Conservation (phyloP, 345 rosid genomes). For the Citrus reticulata region DNA sequence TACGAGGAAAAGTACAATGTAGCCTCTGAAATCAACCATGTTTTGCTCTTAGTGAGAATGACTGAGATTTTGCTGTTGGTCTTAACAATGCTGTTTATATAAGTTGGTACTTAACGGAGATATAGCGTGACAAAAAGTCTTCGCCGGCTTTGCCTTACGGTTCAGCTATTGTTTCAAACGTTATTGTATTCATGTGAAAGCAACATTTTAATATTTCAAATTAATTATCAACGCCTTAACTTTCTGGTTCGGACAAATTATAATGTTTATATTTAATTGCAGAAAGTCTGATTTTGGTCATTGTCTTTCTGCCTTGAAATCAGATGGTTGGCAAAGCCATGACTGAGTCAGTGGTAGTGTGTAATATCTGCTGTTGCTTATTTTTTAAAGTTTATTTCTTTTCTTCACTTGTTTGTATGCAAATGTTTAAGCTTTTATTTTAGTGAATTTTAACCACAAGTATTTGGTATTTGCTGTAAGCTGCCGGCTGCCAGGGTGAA, state of each 20-base stretch:
- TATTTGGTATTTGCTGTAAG: constrained; percentile 9
- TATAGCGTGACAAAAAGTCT: background rate
- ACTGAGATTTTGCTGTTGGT: background rate
- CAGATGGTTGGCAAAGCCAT: no score
- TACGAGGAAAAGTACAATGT: constrained; percentile 29
- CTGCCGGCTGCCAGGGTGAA: no score
- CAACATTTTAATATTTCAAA: no score
- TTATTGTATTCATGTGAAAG: background rate
- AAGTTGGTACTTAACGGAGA: no score
- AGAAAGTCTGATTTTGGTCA: no score
- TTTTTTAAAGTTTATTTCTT: background rate
- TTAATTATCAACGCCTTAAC: no score
- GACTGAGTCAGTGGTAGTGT: no score
- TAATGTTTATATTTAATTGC: no score
- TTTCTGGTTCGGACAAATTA: no score
- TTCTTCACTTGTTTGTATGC: background rate
- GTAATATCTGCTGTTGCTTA: background rate
- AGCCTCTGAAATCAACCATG: constrained; percentile 33
- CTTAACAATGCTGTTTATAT: background rate
- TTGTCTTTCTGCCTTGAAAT: no score
- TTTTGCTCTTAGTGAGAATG: background rate
- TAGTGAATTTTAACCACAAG: background rate
- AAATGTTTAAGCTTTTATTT: background rate
- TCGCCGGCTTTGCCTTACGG: background rate
- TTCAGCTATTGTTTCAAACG: background rate